Percentiles rank a stretch among this genome's conserved stretches.
Conservation (phyloP, 495 filamentous ascomycete species). For the Penicillium dipodomyicola region DNA sequence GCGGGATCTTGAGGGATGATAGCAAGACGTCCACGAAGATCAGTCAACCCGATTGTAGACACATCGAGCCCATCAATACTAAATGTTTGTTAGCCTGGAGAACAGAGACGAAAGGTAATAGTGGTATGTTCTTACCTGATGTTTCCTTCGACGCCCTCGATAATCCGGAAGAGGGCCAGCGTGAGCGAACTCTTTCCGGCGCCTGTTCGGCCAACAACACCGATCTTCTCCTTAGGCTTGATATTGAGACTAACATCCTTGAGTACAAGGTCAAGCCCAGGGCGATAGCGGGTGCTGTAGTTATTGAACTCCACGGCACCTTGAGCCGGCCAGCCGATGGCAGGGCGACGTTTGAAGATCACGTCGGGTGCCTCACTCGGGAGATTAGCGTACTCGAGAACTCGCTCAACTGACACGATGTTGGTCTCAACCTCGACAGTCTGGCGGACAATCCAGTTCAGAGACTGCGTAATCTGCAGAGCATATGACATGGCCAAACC, state of each 20-base stretch:
- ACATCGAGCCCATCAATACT: slow-evolving; percentile 86
- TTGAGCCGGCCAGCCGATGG: slow-evolving; percentile 86
- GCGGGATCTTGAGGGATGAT: slow-evolving; percentile 99
- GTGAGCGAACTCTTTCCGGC: slow-evolving; percentile 97
- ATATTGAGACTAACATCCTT: slow-evolving; percentile 90
- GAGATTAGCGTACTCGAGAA: slow-evolving; percentile 90
- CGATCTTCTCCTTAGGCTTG: slow-evolving; percentile 95
- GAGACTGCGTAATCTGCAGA: slow-evolving; percentile 92
- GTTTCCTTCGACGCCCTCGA: slow-evolving; percentile 75
- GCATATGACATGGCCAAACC: slow-evolving; percentile 97
- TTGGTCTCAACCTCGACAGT: slow-evolving; percentile 99
- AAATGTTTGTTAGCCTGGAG: slow-evolving; percentile 20
- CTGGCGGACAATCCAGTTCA: slow-evolving; percentile 99
- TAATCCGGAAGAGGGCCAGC: slow-evolving; percentile 90
- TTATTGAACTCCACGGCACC: slow-evolving; percentile 89
- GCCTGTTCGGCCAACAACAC: slow-evolving; percentile 93
- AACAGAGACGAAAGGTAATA: neutral
- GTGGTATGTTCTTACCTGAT: slow-evolving; percentile 52
- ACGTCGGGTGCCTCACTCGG: slow-evolving; percentile 96
- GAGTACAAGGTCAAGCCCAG: slow-evolving; percentile 84
- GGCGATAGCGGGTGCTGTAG: slow-evolving; percentile 90
- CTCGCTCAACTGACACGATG: slow-evolving; percentile 96
- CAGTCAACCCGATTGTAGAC: slow-evolving; percentile 82
- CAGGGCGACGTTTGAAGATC: slow-evolving; percentile 80
- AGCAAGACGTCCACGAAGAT: slow-evolving; percentile 84